phyloP scores from a whole-genome alignment of 139 green algal genomes.

The Desmodesmus armatus region DNA sequence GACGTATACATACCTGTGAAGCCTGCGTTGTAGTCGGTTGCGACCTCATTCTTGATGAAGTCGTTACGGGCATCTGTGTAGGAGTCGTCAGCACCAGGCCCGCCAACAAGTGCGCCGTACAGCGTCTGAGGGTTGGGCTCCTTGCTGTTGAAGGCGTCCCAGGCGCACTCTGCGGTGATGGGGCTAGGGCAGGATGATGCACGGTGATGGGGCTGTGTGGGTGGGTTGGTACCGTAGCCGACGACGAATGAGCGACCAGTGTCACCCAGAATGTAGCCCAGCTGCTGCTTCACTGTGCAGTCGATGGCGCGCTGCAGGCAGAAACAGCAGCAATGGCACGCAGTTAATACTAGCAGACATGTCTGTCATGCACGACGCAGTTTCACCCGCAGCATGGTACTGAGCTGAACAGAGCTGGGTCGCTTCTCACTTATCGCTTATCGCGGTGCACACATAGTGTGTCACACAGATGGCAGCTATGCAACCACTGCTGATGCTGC shows the following conservation, averaged over 20 bases:
- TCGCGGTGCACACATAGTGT: no score
- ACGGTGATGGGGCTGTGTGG: conserved; percentile 46
- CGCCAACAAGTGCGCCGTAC: conserved; percentile 75
- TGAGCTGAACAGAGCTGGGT: no score
- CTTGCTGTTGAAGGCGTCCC: conserved; percentile 37
- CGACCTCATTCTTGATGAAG: conserved; percentile 54
- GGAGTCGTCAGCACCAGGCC: conserved; percentile 50
- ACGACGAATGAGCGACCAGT: conserved; percentile 47
- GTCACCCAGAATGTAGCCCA: conserved; percentile 52
- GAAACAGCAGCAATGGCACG: background rate
- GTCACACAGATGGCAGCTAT: no score
- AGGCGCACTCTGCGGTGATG: conserved; percentile 16
- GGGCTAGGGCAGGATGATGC: conserved; percentile 22
- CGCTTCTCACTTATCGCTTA: no score
- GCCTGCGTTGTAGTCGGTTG: conserved; percentile 63
- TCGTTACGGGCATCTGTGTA: conserved; percentile 47
- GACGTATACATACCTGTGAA: conserved; percentile 45
- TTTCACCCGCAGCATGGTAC: no score
- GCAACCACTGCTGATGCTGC: no score
- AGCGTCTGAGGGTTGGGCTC: conserved; percentile 68
- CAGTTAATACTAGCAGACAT: background rate
- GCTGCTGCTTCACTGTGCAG: conserved; percentile 41
- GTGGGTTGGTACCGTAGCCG: conserved; percentile 44
- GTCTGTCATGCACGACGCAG: background rate
- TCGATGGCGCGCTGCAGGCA: conserved; percentile 8